Base-by-base conservation (phyloP, 2,329 filamentous ascomycete species). In the Chaetomium strumarium region DNA sequence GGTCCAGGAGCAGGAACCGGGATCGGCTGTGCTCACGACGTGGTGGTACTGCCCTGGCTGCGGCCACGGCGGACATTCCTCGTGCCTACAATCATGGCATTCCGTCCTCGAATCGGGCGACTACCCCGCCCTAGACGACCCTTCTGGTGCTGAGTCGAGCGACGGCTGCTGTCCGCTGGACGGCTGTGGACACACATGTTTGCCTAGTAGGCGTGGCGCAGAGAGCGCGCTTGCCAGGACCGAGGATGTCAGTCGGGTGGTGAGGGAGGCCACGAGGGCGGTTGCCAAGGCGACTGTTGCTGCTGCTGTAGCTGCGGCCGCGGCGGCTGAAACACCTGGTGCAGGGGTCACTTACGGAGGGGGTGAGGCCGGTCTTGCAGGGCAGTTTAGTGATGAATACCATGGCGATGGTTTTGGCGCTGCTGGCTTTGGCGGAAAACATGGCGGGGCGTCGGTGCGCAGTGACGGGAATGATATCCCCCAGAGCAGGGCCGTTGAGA, bases 31-130 rank as follows among this genome's bases (percentile, higher is more conserved):
- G 5, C 58, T 76, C 29, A 67, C 70, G 0, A 74, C 74, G 2
- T 85, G 82, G 82, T 85, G 79, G 79, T 80, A 80, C 60, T 85
- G 82, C 53, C 76, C 78, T 1, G 78, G 77, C 12, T 85, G 82
- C 60, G 75, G 75, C 1, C 82, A 85, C 59, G 82, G 82, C 29
- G 82, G 82, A 0, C 82, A 85, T 63, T 73, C 77, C 0, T 75
- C 75, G 0, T 85, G 82, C 53, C 70, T 85, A 1, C 73, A 77
- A 49, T 72, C 72, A 2, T 85, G 82, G 82, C 81, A 85, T 63
- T 71, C 71, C 6, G 51, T 64, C 2, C 61, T 60, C n/a, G 58
- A 67, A 11, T 17, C 19, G 20, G 43, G 36, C 34, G 43, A 49
- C 31, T n/a, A 36, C 36, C 19, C 16, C 19, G 40, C 46, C 8